Conservation (phyloP, 371 early-diverging fungal genomes). For the Mucor sp. region DNA sequence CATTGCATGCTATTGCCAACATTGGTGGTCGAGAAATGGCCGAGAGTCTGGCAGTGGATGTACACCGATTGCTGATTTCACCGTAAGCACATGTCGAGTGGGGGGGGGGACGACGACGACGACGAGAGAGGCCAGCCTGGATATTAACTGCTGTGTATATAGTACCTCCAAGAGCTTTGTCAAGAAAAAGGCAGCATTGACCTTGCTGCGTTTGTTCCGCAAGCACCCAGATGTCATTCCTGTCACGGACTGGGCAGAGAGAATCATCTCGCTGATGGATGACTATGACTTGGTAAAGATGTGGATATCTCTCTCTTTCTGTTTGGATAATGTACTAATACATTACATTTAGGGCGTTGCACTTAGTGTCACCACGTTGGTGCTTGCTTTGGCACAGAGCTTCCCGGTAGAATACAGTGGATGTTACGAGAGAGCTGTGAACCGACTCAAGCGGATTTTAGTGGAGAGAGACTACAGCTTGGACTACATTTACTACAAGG, state of each 20-base stretch:
- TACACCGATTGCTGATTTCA: constrained; percentile 81
- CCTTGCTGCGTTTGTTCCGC: constrained; percentile 85
- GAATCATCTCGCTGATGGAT: constrained; percentile 80
- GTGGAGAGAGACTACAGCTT: constrained; percentile 80
- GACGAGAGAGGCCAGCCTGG: too few species aligned
- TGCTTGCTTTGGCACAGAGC: constrained; percentile 87
- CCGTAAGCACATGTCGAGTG: constrained; percentile 53
- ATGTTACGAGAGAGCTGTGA: constrained; percentile 77
- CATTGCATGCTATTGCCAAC: constrained; percentile 94
- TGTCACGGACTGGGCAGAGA: constrained; percentile 87
- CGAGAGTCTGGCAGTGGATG: constrained; percentile 81
- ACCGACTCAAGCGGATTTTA: constrained; percentile 84
- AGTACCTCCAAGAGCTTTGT: constrained; percentile 83
- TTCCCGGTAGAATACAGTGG: constrained; percentile 79
- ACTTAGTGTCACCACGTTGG: constrained; percentile 79
- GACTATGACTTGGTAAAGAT: constrained; percentile 79
- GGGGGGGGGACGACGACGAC: too few species aligned
- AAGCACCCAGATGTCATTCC: constrained; percentile 91
- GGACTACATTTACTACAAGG: constrained; percentile 96
- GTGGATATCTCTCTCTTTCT: too few species aligned
- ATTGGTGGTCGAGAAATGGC: constrained; percentile 93
- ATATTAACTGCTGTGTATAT: neutral
- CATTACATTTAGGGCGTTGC: constrained; percentile 74
- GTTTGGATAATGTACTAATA: neutral
- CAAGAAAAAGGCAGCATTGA: constrained; percentile 96